Base-by-base conservation (phyloP, 257 asterid genomes). In the Solanum commersonii region DNA sequence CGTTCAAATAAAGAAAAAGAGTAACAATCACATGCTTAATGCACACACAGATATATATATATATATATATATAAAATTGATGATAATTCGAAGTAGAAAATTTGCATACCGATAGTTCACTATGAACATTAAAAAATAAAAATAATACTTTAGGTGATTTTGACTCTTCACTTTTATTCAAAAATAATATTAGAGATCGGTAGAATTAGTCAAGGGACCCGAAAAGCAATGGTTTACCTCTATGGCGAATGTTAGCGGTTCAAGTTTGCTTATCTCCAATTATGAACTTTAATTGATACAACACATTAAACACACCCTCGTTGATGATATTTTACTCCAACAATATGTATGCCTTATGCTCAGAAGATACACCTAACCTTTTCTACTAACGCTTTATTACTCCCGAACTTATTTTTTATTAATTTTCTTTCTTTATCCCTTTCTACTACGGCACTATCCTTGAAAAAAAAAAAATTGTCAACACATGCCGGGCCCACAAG, bases 1-100 rank as follows among this genome's bases (percentile, higher is more conserved):
- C 1, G 25, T 59, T 59, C 15, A 5, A 0, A 0, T 63, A n/a
- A n/a, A n/a, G 0, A 7, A 23, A n/a, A 63, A 10, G 27, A 9
- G 8, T n/a, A 63, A 63, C 1, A 63, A 60, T 60, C n/a, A n/a
- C n/a, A n/a, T n/a, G n/a, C n/a, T n/a, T n/a, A n/a, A n/a, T n/a
- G n/a, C n/a, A n/a, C n/a, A n/a, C n/a, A n/a, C n/a, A n/a, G n/a
- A n/a, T n/a, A n/a, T n/a, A n/a, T n/a, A n/a, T n/a, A n/a, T 10
- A 20, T 63, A 10, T 63, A 20, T 3, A 20, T 3, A 63, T 10
- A 7, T 3, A 23, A 23, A 63, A 23, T 10, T 63, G 70, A 10
- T 23, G 15, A 23, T 63, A 23, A 0, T 63, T 63, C 29, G n/a
- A 63, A 25, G 29, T 60, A 60, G 70, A 60, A 60, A 60, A 1